Base-by-base conservation (phyloP, 192 early-diverging fungal genomes). In the Cladochytrium replicatum region DNA sequence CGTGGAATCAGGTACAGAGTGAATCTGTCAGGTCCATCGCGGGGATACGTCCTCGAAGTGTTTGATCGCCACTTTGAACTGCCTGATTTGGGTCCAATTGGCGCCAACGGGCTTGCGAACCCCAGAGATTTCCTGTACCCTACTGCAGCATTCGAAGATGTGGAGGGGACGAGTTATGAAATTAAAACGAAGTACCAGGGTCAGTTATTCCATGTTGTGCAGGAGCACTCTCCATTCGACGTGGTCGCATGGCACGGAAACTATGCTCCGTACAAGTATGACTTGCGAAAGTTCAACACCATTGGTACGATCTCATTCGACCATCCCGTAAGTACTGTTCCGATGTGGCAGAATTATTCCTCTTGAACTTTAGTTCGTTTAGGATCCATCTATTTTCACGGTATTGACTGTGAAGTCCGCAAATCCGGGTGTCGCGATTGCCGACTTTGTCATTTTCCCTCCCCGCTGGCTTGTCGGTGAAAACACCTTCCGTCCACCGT, bases 171-270 rank as follows among this genome's bases (percentile, higher is more conserved):
- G 7, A 56, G 48, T 2, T 97, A 80, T 74, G 55, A 69, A 0
- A 81, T 93, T 6, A 46, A 86, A 22, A 80, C 74, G 57, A 97
- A 97, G 69, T 94, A 81, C 64, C 82, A 86, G 27, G 87, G 90
- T 29, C 61, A 75, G 34, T 54, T 93, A 11, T 93, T 88, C 67
- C 21, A 38, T 34, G 30, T 62, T 19, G 29, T 8, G 4, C 52
- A 80, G 70, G 52, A 75, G 41, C 91, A 98, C 63, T 86, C 83
- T 15, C 89, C 91, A 5, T 98, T 88, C 50, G 88, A 98, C 59
- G 91, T 97, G 1, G 91, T 95, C 23, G 94, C 90, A 8, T 97
- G 94, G 89, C 89, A 95, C 61, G 94, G 94, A 31, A 97, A 97
- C 76, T 97, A 93, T 63, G 84, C 80, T 6, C 93, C 93, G 0